Evolutionary conservation across 2,329 filamentous ascomycete species (phyloP).

Genomic region (Colletotrichum endophyticum): DNA sequence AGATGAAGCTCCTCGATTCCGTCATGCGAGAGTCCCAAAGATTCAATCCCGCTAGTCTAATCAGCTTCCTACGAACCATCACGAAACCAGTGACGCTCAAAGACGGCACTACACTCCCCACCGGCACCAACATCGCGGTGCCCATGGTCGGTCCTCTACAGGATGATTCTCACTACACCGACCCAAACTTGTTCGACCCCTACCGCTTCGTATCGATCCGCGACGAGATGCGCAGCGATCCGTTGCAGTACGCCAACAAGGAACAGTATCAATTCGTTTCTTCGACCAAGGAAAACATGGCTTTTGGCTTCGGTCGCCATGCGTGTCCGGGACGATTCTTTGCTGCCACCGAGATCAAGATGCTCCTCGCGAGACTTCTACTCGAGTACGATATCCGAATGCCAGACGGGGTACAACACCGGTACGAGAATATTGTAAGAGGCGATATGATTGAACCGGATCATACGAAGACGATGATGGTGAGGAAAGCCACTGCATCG

Average conservation of each 20-base stretch:
- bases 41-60: conserved; percentile 30
- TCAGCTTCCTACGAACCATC: conserved; percentile 54
- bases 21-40: conserved; percentile 42
- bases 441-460: not conserved
- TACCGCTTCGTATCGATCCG: not conserved
- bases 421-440: not conserved
- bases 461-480: not conserved
- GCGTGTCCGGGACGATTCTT: conserved; percentile 49
- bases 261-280: conserved; percentile 40
- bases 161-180: conserved; percentile 36
- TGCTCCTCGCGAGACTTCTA: conserved; percentile 42
- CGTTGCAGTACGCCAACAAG: not conserved
- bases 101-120: conserved; percentile 54
- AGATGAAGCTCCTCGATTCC: conserved; percentile 45
- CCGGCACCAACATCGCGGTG: conserved; percentile 47
- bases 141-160: conserved; percentile 38
- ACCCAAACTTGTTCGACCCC: conserved; percentile 29
- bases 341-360: conserved; percentile 48
- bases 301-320: conserved; percentile 41
- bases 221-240: not conserved
- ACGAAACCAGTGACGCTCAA: conserved; percentile 54
- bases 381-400: conserved; percentile 42
- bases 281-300: conserved; percentile 36
- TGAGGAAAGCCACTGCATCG: not conserved
- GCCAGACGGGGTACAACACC: not conserved